Evolutionary conservation across 179 eudicot genomes (phyloP).

Genomic region (Silene coronaria): DNA sequence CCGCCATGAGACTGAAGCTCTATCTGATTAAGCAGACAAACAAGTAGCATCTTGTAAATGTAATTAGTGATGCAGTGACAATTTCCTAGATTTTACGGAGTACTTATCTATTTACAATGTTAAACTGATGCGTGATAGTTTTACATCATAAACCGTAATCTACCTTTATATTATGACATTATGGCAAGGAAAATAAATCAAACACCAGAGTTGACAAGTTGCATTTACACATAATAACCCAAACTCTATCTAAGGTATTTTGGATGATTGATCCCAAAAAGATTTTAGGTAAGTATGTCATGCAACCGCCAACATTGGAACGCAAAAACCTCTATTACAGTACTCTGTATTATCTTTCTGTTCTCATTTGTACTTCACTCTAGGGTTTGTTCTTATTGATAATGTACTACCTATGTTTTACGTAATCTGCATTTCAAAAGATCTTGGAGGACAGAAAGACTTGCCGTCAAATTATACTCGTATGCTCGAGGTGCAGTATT

Average conservation of each 20-base stretch:
- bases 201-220: neutral
- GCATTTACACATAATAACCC: neutral
- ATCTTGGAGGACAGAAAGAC: neutral
- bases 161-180: neutral
- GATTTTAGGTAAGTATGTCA: neutral
- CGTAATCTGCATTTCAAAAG: neutral
- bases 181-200: neutral
- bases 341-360: neutral
- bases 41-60: neutral
- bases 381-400: neutral
- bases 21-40: slow-evolving; percentile 43
- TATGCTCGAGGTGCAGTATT: neutral
- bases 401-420: neutral
- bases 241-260: neutral
- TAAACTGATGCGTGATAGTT: too few relatives aligned
- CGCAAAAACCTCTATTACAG: neutral
- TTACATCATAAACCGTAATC: too few relatives aligned
- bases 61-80: neutral
- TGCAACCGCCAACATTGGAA: neutral
- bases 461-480: neutral
- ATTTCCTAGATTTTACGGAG: neutral
- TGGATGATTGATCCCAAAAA: neutral
- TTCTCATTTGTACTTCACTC: neutral
- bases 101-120: neutral
- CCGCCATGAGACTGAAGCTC: slow-evolving; percentile 58